Base-by-base conservation (phyloP, 495 filamentous ascomycete genomes). In the Staphylotrichum tortipilum region DNA sequence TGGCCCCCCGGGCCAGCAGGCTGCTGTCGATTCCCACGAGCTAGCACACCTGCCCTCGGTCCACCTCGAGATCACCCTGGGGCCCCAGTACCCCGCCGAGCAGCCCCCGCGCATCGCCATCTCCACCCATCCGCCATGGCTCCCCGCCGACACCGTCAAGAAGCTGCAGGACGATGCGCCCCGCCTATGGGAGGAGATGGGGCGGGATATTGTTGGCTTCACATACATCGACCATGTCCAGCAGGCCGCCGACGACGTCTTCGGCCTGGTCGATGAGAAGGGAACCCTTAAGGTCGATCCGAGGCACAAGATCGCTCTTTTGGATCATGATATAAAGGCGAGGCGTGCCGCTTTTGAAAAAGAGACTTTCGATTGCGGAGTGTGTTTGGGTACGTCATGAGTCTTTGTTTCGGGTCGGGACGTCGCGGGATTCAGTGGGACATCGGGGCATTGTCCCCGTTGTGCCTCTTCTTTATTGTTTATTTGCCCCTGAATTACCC, bases 191-290 rank as follows among this genome's bases (percentile, higher is more conserved):
- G 82, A 91, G 54, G 89, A 94, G 47, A 77, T 82, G 40, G 89
- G 88, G 1, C 79, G 71, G 22, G 80, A 83, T 55, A 78, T 85
- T 56, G 82, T 94, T 6, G 77, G 94, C 14, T 98, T 79, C 63
- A 78, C 81, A 0, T 95, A 89, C 53, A 91, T 97, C 50, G 89
- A 94, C 66, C 79, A 83, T 58, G 68, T 97, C 22, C 87, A 92
- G 57, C 86, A 89, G 67, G 76, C 81, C 3, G 79, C 84, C 15
- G 88, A 94, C 53, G 68, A 75, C 7, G 82, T 78, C 1, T 96
- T 96, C 62, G 84, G 77, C n/a, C 70, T 92, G 12, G 71, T 77
- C 18, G 74, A 79, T 33, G 63, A 66, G 5, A 62, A 73, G 3
- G 74, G 75, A 18, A 66, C 67, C 9, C 63, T 86, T 7, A 62